A percentile compares a stretch with the other conserved stretches of the same genome.
Evolutionary conservation across 2,329 filamentous ascomycete genomes (phyloP).

Genomic region (Mycocentrospora acerina): DNA sequence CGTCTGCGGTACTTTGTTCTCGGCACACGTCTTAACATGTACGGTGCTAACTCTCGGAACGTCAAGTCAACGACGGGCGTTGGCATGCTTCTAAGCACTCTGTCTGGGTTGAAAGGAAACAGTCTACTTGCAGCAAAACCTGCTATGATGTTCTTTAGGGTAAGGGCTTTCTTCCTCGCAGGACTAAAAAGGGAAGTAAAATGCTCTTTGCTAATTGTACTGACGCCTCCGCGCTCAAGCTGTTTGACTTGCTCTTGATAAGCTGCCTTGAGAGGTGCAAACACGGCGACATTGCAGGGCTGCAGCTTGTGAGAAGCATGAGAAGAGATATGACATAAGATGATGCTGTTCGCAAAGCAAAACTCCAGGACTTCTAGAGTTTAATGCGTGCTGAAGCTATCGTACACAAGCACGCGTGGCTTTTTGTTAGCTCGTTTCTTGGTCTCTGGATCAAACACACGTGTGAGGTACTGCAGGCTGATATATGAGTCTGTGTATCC

Average conservation of each 20-base stretch:
- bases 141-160: constrained; percentile 25
- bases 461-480: constrained; percentile 39
- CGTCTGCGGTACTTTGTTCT: constrained; percentile 26
- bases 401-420: constrained; percentile 36
- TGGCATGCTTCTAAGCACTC: constrained; percentile 26
- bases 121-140: constrained; percentile 21
- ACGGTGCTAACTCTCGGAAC: constrained; percentile 3
- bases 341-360: constrained; percentile 34
- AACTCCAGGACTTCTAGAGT: constrained; percentile 37
- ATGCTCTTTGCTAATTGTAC: constrained; percentile 11
- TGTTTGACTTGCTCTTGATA: constrained; percentile 12
- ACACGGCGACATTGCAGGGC: constrained; percentile 11
- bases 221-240: constrained; percentile 8
- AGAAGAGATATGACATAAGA: constrained; percentile 10
- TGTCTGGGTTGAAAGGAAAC: constrained; percentile 26
- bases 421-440: constrained; percentile 29
- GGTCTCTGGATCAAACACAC: constrained; percentile 40
- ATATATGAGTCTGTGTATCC: constrained; percentile 35
- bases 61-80: constrained; percentile 18
- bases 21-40: constrained; percentile 7
- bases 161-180: constrained; percentile 19
- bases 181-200: constrained; percentile 19
- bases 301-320: constrained; percentile 17
- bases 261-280: constrained; percentile 12
- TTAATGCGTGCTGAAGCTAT: constrained; percentile 41